Evolutionary conservation across 2,329 filamentous ascomycete species (phyloP).

Genomic region (Gnomoniopsis smithogilvyi): DNA sequence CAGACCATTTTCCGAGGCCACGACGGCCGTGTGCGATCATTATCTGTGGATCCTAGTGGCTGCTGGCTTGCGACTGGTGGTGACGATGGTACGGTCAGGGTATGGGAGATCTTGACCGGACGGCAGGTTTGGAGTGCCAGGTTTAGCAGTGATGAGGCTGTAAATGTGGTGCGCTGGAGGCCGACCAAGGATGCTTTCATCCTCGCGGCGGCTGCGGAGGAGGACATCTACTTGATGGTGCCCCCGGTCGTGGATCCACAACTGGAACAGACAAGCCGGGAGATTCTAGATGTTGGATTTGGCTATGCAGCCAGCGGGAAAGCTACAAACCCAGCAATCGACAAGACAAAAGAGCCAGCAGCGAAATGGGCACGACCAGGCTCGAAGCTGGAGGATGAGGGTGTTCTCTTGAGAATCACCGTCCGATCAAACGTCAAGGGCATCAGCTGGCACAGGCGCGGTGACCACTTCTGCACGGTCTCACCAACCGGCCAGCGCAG

Average conservation of each 20-base stretch:
- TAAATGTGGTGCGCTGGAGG: slow-evolving; percentile 87
- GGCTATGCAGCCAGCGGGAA: slow-evolving; percentile 73
- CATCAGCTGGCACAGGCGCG: slow-evolving; percentile 88
- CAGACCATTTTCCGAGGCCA: slow-evolving; percentile 87
- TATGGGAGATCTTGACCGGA: slow-evolving; percentile 86
- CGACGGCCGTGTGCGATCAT: slow-evolving; percentile 78
- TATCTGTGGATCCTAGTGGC: slow-evolving; percentile 82
- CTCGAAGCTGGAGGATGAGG: slow-evolving; percentile 67
- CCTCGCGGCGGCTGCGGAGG: slow-evolving; percentile 78
- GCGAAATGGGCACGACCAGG: slow-evolving; percentile 83
- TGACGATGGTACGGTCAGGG: slow-evolving; percentile 85
- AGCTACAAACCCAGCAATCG: slow-evolving; percentile 46
- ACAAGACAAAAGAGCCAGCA: slow-evolving; percentile 67
- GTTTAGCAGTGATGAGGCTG: slow-evolving; percentile 72
- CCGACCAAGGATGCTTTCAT: slow-evolving; percentile 78
- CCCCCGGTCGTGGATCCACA: slow-evolving; percentile 71
- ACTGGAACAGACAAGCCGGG: slow-evolving; percentile 69
- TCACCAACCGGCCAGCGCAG: slow-evolving; percentile 74
- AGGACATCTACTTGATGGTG: slow-evolving; percentile 81
- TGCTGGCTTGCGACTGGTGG: slow-evolving; percentile 87
- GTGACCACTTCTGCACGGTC: slow-evolving; percentile 91
- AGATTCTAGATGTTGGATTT: slow-evolving; percentile 83
- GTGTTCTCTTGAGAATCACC: slow-evolving; percentile 77
- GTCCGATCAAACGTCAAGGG: slow-evolving; percentile 80
- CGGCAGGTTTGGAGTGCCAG: slow-evolving; percentile 84